These are phyloP conservation scores for Candida namnaoensis DNA, from an alignment of 805 yeast genomes.

Conservation along the genomic window DNA sequence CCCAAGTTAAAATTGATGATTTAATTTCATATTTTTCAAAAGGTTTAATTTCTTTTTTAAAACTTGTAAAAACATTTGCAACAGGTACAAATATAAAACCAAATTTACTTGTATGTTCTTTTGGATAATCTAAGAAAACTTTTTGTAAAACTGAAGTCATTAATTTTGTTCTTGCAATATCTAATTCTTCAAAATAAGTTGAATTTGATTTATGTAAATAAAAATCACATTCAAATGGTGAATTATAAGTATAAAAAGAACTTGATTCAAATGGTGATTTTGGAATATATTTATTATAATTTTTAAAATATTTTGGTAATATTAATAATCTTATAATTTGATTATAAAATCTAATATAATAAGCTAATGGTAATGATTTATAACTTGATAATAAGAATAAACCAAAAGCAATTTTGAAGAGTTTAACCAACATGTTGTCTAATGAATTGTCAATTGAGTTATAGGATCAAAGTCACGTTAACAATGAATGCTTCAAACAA, in stretches of 20 bases:
- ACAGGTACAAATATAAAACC: constrained; percentile 62
- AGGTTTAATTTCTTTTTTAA: constrained; percentile 66
- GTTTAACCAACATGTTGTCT: too few species aligned
- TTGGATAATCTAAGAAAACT: constrained; percentile 37
- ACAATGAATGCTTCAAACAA: too few species aligned
- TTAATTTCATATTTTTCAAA: constrained; percentile 48
- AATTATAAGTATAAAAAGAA: constrained; percentile 43
- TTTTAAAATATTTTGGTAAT: constrained; percentile 21
- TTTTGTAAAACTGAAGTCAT: constrained; percentile 50
- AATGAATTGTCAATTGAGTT: too few species aligned
- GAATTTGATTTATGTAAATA: constrained; percentile 84
- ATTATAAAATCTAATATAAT: constrained; percentile 52
- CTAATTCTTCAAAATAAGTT: constrained; percentile 76
- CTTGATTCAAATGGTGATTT: constrained; percentile 31
- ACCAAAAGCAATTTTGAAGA: background rate
- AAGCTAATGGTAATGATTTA: constrained; percentile 65
- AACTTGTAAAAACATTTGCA: constrained; percentile 60
- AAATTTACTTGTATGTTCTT: constrained; percentile 25
- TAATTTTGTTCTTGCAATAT: constrained; percentile 63
- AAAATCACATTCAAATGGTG: constrained; percentile 77
- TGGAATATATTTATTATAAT: constrained; percentile 4
- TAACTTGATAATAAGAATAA: constrained; percentile 14
- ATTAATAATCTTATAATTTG: constrained; percentile 32
- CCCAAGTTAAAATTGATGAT: constrained; percentile 71
- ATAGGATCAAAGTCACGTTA: too few species aligned